A percentile compares a stretch with the other conserved stretches of the same genome.
phyloP scores from a whole-genome alignment of 2,329 filamentous ascomycete species.

The Mycosphaerella sp. region DNA sequence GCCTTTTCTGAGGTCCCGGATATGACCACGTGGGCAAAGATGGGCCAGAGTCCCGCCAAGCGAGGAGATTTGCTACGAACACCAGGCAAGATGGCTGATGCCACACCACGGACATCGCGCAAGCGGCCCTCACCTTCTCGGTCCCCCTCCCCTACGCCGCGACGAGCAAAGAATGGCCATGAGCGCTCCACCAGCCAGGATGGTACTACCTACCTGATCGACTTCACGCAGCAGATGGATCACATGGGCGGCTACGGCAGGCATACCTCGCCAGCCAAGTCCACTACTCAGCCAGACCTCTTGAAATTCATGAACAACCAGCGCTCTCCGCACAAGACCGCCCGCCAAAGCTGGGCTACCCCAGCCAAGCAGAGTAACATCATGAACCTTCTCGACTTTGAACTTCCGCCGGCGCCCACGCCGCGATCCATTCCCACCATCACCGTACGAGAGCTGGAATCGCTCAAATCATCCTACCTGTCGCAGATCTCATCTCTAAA shows the following conservation, averaged over 20 bases:
- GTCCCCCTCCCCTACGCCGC: constrained; percentile 49
- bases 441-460: constrained; percentile 86
- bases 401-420: constrained; percentile 88
- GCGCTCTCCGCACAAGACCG: constrained; percentile 39
- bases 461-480: constrained; percentile 80
- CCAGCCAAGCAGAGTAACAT: constrained; percentile 46
- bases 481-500: constrained; percentile 93
- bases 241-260: constrained; percentile 44
- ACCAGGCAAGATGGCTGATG: constrained; percentile 26
- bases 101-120: constrained; percentile 47
- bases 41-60: constrained; percentile 52
- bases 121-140: constrained; percentile 38
- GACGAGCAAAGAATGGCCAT: constrained; percentile 40
- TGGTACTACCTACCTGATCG: constrained; percentile 70
- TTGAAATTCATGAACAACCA: constrained; percentile 38
- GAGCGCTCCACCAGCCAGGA: constrained; percentile 44
- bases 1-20: constrained; percentile 84
- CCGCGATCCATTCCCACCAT: constrained; percentile 86
- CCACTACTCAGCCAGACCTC: constrained; percentile 44
- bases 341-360: constrained; percentile 34
- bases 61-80: constrained; percentile 25
- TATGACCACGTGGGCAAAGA: constrained; percentile 72
- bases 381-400: constrained; percentile 75
- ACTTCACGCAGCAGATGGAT: constrained; percentile 77
- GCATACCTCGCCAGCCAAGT: constrained; percentile 49